Evolutionary conservation across 2,329 filamentous ascomycete genomes (phyloP), one percentile per base, ranked within the genome.

Genomic region (Leptodontidium sp.): DNA sequence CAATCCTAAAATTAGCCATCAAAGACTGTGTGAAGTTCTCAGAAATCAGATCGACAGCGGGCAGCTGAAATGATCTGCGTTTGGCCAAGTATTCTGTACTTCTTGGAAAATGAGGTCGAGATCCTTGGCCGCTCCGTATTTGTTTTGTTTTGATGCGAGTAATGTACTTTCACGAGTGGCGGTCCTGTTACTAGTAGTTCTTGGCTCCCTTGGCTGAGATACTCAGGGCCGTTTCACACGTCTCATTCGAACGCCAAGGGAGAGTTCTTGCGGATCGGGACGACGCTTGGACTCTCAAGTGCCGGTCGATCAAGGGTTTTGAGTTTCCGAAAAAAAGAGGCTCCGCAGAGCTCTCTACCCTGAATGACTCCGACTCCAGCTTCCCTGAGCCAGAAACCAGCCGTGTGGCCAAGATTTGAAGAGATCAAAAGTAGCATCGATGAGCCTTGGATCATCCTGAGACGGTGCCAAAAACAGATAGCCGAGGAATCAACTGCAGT

Each of bases 71-170:
- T 58, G 55, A 32, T 58, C n/a, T 12, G 32, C 55, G 55, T 58
- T 58, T 58, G 55, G 55, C 55, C 55, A 58, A 58, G 55, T 40
- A 24, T 24, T 58, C 32, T 40, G 5, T 17, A 11, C 9, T 8
- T 57, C 26, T 35, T 43, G 17, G 32, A 35, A 58, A 32, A 4
- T 24, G 6, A 24, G 8, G 21, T 58, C 55, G 35, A 58, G 14
- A 24, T 14, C 17, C 55, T 58, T 40, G 55, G 55, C 55, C n/a
- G 32, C 55, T 58, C 7, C 17, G 24, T 3, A 40, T 38, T 15
- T 58, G 55, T 58, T 58, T 58, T 58, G 55, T 58, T 58, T 58
- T 58, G 35, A 40, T 58, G 35, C 55, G 35, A 58, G 55, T 26
- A 43, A 43, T 58, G 35, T 40, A 4, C 17, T n/a, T 38, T 8